Base-by-base conservation (phyloP, 2,329 filamentous ascomycete genomes). In the Magnaporthiopsis rhizophila region DNA sequence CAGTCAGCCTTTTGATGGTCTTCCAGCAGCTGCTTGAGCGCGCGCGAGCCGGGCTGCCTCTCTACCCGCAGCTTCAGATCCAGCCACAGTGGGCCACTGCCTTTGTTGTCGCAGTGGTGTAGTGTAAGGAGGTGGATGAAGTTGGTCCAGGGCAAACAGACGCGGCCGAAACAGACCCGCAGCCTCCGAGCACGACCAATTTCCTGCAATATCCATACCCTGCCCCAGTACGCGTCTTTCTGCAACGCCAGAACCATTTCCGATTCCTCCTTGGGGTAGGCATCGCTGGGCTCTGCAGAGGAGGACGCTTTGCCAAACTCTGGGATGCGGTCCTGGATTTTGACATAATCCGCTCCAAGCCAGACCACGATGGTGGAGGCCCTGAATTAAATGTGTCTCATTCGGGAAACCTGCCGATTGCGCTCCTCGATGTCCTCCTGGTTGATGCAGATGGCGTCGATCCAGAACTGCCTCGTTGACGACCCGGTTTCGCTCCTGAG, bases 391-490 rank as follows among this genome's bases (percentile, higher is more conserved):
- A 72, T 69, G 38, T 69, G 65, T 2, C 65, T 62, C 70, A 72
- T 71, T 18, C 67, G 66, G 9, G 58, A 58, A 7, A 72, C 62
- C 38, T 72, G 70, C 24, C 65, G 59, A 24, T 67, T 68, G 21
- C 69, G 66, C 36, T 72, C 70, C 5, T 38, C 18, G 13, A 67
- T 64, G 50, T 71, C 66, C 4, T 56, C 18, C 65, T 72, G 70
- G 50, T 71, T 68, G 65, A 71, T 71, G 58, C 67, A 68, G 18
- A 72, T n/a, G 9, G 69, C 67, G 60, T 71, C 70, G 58, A 70
- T 68, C 69, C 70, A 72, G 56, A 63, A 65, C 59, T 13, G 32
- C 50, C 2, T 53, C 24, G 30, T 30, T 6, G 38, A 45, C 36
- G 38, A 45, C 36, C 62, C 15, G 13, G 1, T 45, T 45, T 18